Evolutionary conservation across 2,329 filamentous ascomycete species (phyloP), one percentile per base, ranked within the genome.

Genomic region (Diaporthe longicolla): DNA sequence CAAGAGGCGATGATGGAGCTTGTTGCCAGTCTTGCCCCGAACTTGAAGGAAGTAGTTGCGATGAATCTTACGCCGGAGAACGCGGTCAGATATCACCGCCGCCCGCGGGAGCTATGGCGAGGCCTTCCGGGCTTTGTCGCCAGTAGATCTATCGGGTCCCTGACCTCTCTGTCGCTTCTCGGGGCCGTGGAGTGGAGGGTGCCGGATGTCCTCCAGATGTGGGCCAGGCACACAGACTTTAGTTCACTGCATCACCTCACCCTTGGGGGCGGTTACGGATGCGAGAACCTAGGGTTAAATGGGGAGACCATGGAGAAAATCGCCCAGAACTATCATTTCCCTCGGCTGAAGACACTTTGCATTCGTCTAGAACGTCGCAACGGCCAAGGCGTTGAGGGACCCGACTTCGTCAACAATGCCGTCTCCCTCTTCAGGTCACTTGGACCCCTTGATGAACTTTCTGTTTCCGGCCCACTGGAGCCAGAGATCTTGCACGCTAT

Each of bases 1-100:
- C 26, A 65, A n/a, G 50, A 70, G 15, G 72, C 72, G 19, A 66
- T 71, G 26, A 35, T 73, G 66, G 66, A 73, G 37, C 65, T 73
- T 29, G 57, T 70, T 13, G 52, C 70, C 8, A 50, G 72, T 10
- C 65, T 73, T 55, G 66, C 72, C 10, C 72, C 72, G 0, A 73
- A 73, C 17, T 32, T 73, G 24, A 57, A 70, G 35, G 66, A 73
- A 19, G 24, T 73, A 3, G 2, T 9, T n/a, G 9, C 70, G 26
- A 11, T 71, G 10, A 43, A 21, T 48, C 7, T 48, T 21, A 11
- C 35, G 35, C 35, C 35, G 35, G 35, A 37, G 35, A 37, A 37
- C 35, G 35, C 35, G 35, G 7, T 37, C 35, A 37, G 35, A 37
- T 37, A 37, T 37, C 10, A 37, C 35, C 35, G 35, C 35, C 35